Evolutionary conservation across 208 protist species (phyloP), one percentile per base, ranked within the genome.

Genomic region (Crithidia bombi): DNA sequence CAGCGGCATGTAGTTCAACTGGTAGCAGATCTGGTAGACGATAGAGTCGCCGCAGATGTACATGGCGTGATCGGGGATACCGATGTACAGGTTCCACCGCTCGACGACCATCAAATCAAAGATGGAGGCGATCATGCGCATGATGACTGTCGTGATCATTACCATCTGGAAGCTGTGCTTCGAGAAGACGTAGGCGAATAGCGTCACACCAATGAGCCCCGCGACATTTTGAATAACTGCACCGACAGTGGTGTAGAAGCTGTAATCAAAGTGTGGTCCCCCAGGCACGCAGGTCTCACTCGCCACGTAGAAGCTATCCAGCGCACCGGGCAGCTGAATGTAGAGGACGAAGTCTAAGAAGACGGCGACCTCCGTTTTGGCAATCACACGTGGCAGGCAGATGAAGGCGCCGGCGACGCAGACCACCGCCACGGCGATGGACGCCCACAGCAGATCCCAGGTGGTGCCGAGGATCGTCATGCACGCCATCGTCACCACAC

Each of bases 31-130:
- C 62, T 94, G 65, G 25, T 81, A 72, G 2, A 96, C 73, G 30
- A 94, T 75, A 14, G 73, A 61, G 54, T 92, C 80, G 51, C 89
- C 85, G 28, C 84, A 65, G 28, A 95, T 76, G 80, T 89, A 96
- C 69, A 90, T 84, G 65, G 76, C 75, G 41, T 84, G 65, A 62
- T 94, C 86, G 11, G 79, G 84, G 41, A 91, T 81, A 39, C 78
- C 68, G 36, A 82, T 65, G 38, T 78, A 51, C 36, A 70, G 7
- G 75, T 93, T 93, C 85, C 87, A 93, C 17, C 86, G 85, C 76
- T 87, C 65, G 36, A 92, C 81, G 32, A 94, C 84, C 59, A 90
- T 81, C 43, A 94, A 70, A 65, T 94, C 89, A 54, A 92, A 84
- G 52, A 92, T 35, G 28, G 72, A 78, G 47, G 73, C 83, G 14